These are phyloP conservation scores for Parafenestella ontariensis DNA, from an alignment of 2,329 filamentous ascomycete genomes.

Conservation along the genomic window DNA sequence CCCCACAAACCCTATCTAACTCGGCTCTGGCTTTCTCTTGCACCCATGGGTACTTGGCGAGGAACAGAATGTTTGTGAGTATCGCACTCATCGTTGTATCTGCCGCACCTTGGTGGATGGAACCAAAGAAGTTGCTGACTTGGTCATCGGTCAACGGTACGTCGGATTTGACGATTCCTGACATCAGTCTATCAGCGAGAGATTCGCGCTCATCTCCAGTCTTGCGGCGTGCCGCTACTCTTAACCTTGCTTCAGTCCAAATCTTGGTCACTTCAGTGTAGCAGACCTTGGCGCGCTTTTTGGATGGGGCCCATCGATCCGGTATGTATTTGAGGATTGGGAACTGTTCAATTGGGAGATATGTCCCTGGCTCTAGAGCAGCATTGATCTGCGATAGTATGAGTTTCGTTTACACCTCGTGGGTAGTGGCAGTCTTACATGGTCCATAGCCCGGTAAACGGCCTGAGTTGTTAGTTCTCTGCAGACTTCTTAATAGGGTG, in stretches of 20 bases:
- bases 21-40: constrained; percentile 29
- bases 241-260: constrained; percentile 25
- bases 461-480: neutral
- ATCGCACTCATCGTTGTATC: constrained; percentile 28
- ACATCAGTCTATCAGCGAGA: constrained; percentile 34
- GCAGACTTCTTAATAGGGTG: neutral
- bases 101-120: constrained; percentile 28
- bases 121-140: constrained; percentile 27
- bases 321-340: constrained; percentile 34
- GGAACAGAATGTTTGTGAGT: constrained; percentile 28
- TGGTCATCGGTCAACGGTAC: constrained; percentile 17
- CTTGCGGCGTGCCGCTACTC: constrained; percentile 24
- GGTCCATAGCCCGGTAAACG: neutral
- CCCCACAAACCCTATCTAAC: constrained; percentile 25
- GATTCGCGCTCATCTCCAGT: constrained; percentile 30
- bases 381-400: constrained; percentile 11
- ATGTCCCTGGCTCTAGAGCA: constrained; percentile 27
- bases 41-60: constrained; percentile 31
- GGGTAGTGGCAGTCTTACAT: constrained; percentile 5
- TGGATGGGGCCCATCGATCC: constrained; percentile 18
- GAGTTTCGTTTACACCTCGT: neutral
- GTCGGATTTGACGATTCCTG: constrained; percentile 14
- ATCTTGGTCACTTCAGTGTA: constrained; percentile 19
- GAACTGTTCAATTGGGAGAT: constrained; percentile 31
- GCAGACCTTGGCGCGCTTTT: constrained; percentile 20